Evolutionary conservation across 2,329 filamentous ascomycete species (phyloP), one percentile per base, ranked within the genome.

Genomic region (Talaromyces sp.): DNA sequence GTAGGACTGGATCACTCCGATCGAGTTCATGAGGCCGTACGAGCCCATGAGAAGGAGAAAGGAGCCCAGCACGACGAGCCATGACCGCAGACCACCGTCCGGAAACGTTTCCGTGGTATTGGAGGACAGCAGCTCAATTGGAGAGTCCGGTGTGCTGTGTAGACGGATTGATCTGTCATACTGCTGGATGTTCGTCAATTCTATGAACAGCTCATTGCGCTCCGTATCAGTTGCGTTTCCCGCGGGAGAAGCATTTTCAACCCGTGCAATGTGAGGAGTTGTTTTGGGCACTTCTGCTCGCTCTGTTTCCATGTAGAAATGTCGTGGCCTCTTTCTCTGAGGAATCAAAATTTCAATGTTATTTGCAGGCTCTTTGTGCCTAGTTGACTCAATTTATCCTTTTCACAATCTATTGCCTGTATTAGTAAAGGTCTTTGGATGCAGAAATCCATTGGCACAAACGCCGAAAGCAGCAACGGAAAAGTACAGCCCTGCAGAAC

Each of bases 1-100:
- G 54, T 82, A 80, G 21, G 75, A 74, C 63, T 82, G 80, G 3
- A 82, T 64, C 2, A 80, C 78, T 9, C 80, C 80, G 3, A 81
- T 74, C 0, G 77, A 76, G 54, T 80, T 78, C 79, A 81, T 81
- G 54, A 82, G 75, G 0, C 80, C 80, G 60, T 76, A 77, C 0
- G 70, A 74, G 17, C 71, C 68, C 67, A 76, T 75, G 2, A 77
- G 65, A 2, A 74, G 68, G 21, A 72, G 67, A 58, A 76, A 77
- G 1, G 73, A 72, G 1, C 74, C 74, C 1, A 70, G 31, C 0
- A 77, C 66, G 9, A 74, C 73, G 8, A 73, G 66, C 72, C 73
- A 76, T 21, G 74, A 73, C 17, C 68, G 65, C 0, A 66, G 62
- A 0, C 74, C 74, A 5, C 73, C 74, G 56, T 76, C 72, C 2